These are phyloP conservation scores for Zoysia japonica DNA, from an alignment of 176 grass and related monocot genomes.

Conservation along the genomic window DNA sequence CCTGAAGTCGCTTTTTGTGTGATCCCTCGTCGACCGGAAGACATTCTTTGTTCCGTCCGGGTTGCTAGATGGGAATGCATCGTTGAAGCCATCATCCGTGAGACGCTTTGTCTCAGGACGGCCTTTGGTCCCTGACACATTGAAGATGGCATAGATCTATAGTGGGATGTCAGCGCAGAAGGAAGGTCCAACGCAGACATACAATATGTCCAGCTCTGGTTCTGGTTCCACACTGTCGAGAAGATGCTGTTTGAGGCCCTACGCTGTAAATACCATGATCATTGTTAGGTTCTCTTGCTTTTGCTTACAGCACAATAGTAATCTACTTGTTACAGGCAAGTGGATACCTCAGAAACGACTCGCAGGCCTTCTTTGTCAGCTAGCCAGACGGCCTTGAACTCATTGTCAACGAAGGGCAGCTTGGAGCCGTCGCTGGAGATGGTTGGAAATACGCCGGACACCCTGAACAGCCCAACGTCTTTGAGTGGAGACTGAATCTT, in stretches of 20 bases:
- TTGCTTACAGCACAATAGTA: no score
- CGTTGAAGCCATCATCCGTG: not conserved
- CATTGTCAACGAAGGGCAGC: conserved; percentile 49
- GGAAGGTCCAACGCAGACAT: not conserved
- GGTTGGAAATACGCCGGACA: conserved; percentile 45
- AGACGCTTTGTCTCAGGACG: not conserved
- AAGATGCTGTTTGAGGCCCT: conserved; percentile 14
- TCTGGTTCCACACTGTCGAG: conserved; percentile 46
- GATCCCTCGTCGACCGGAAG: conserved; percentile 41
- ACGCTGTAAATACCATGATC: not conserved
- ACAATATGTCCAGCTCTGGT: conserved; percentile 23
- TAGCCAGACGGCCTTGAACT: conserved; percentile 52
- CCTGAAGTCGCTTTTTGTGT: not conserved
- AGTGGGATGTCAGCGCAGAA: conserved; percentile 5
- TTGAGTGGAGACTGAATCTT: conserved; percentile 17
- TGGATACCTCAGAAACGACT: not conserved
- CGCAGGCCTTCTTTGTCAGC: conserved; percentile 36
- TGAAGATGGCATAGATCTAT: conserved; percentile 10
- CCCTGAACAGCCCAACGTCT: conserved; percentile 28
- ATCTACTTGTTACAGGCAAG: no score
- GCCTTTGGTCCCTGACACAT: not conserved
- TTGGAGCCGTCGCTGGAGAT: conserved; percentile 46
- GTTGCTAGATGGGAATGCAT: conserved; percentile 31
- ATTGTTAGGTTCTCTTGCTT: not conserved
- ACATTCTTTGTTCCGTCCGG: conserved; percentile 15